A percentile compares a stretch with the other conserved stretches of the same genome.
These are phyloP conservation scores for Microbotryum violaceum DNA, from an alignment of 1,284 basidiomycete species.

Conservation along the genomic window DNA sequence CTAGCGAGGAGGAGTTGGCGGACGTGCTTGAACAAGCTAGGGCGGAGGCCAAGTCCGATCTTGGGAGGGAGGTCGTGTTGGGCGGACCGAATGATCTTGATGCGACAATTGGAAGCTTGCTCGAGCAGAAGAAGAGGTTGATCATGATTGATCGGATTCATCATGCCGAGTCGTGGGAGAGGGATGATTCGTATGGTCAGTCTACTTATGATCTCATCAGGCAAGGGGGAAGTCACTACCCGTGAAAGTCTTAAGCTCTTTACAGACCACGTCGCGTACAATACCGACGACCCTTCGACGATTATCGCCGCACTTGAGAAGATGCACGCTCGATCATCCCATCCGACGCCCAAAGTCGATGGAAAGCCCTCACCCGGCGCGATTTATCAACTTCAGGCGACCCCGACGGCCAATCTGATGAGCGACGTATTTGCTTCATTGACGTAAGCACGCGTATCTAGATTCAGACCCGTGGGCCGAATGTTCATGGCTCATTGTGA, in stretches of 20 bases:
- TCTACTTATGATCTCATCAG: no score
- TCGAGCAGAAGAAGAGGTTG: slow-evolving; percentile 9
- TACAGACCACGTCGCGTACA: slow-evolving; percentile 12
- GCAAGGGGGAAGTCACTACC: no score
- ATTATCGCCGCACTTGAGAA: slow-evolving; percentile 12
- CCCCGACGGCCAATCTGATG: slow-evolving; percentile 14
- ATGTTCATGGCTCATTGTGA: not conserved
- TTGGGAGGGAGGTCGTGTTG: not conserved
- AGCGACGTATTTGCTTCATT: slow-evolving; percentile 12
- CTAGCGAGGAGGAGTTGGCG: slow-evolving; percentile 8
- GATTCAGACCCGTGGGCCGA: not conserved
- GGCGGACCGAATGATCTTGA: slow-evolving; percentile 10
- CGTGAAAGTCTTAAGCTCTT: no score
- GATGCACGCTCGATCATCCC: slow-evolving; percentile 7
- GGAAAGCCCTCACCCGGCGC: slow-evolving; percentile 7
- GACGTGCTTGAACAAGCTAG: slow-evolving; percentile 3
- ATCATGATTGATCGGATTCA: slow-evolving; percentile 17
- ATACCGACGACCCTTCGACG: slow-evolving; percentile 14
- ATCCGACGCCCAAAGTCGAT: not conserved
- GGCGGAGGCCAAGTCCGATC: not conserved
- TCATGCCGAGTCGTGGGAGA: slow-evolving; percentile 8
- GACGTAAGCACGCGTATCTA: not conserved
- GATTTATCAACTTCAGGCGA: slow-evolving; percentile 22
- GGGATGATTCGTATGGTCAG: slow-evolving; percentile 12
- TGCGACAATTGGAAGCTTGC: slow-evolving; percentile 9